These are phyloP conservation scores for Liquidambar formosana DNA, from an alignment of 164 flowering plant species.

Conservation along the genomic window DNA sequence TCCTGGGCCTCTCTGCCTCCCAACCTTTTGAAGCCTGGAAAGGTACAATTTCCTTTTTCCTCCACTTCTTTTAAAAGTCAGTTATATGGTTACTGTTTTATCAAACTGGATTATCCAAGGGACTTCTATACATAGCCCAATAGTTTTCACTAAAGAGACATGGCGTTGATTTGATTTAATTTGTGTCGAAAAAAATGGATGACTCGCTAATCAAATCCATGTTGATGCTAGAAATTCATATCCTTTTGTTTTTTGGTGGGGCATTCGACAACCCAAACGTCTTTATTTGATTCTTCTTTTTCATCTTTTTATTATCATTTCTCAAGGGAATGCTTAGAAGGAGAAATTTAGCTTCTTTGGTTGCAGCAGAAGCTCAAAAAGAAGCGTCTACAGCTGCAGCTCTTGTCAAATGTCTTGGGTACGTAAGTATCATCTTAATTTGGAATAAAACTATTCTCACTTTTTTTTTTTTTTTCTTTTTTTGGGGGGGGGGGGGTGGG, in stretches of 20 bases:
- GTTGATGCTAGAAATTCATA: background rate
- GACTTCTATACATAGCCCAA: no score
- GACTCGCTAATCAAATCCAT: background rate
- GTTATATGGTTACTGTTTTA: background rate
- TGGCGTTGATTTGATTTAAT: no score
- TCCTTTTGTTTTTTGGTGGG: no score
- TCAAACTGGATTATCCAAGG: no score
- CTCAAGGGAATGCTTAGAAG: slow-evolving; percentile 67
- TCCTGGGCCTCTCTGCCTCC: slow-evolving; percentile 70
- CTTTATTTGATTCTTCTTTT: background rate
- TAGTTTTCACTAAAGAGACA: no score
- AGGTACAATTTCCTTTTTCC: slow-evolving; percentile 42
- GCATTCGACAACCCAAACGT: background rate
- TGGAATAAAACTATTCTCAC: background rate
- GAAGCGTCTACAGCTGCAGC: slow-evolving; percentile 71
- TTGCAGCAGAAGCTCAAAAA: slow-evolving; percentile 83
- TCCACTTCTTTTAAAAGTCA: background rate
- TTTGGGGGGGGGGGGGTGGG: no score
- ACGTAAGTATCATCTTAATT: no score
- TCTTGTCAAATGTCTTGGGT: slow-evolving; percentile 76
- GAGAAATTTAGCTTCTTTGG: slow-evolving; percentile 70
- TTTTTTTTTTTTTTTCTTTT: background rate
- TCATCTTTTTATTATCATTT: slow-evolving; percentile 7
- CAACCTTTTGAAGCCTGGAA: slow-evolving; percentile 61
- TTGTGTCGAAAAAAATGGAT: background rate